These are phyloP conservation scores for Globisporangium carolinianum DNA, from an alignment of 352 stramenopile species.

Conservation along the genomic window DNA sequence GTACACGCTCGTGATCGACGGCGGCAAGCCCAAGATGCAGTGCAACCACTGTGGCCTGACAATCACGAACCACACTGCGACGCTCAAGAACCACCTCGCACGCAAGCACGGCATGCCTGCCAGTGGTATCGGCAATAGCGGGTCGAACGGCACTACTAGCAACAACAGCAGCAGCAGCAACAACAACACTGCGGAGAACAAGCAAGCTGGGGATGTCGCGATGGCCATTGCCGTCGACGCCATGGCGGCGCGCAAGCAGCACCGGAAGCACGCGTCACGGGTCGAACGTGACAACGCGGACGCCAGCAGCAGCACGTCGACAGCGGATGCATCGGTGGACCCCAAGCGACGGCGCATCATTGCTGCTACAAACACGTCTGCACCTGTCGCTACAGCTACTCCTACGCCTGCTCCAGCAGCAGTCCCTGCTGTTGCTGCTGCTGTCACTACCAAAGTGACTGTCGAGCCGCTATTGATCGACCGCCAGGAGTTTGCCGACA, in stretches of 20 bases:
- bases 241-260: too few species aligned
- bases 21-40: constrained; percentile 14
- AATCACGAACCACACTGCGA: constrained; percentile 15
- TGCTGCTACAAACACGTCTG: too few species aligned
- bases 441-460: constrained; percentile 1
- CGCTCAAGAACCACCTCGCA: constrained; percentile 15
- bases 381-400: too few species aligned
- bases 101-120: constrained; percentile 8
- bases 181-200: neutral
- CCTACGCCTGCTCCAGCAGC: too few species aligned
- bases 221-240: too few species aligned
- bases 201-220: too few species aligned
- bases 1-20: constrained; percentile 14
- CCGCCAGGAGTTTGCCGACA: constrained; percentile 42
- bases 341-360: too few species aligned
- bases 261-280: too few species aligned
- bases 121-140: too few species aligned
- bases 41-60: constrained; percentile 14
- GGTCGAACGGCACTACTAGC: neutral
- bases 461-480: constrained; percentile 11
- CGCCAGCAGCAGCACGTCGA: too few species aligned
- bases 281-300: too few species aligned
- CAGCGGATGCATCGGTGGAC: too few species aligned
- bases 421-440: neutral
- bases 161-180: neutral